Percentiles rank a stretch among this genome's conserved stretches.
Evolutionary conservation across 768 basidiomycete species (phyloP).

Genomic region (Termitomyces sp.): DNA sequence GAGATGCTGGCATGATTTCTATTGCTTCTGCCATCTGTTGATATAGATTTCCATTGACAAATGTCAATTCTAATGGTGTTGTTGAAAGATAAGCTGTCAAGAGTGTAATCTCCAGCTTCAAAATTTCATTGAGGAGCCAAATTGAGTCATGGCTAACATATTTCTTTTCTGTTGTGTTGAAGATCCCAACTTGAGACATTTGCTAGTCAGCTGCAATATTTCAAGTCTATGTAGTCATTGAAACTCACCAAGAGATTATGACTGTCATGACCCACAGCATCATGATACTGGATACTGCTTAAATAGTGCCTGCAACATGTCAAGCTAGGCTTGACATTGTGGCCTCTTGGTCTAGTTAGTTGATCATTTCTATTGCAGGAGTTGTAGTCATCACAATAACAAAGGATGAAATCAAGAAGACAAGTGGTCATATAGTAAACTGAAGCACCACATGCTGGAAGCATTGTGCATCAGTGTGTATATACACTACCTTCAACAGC

Average conservation of each 20-base stretch:
- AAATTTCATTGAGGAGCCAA: constrained; percentile 18
- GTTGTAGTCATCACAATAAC: too few relatives aligned
- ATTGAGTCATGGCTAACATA: constrained; percentile 19
- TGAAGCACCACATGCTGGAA: not conserved
- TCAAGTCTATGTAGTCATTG: too few relatives aligned
- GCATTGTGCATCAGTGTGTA: not conserved
- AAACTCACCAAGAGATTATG: not conserved
- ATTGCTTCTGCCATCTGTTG: not conserved
- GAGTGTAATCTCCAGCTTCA: constrained; percentile 8
- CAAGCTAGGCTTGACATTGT: too few relatives aligned
- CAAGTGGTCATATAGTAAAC: not conserved
- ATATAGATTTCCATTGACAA: not conserved
- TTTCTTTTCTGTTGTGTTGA: too few relatives aligned
- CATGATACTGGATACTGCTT: too few relatives aligned
- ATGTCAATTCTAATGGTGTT: not conserved
- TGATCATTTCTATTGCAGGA: too few relatives aligned
- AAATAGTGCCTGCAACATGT: too few relatives aligned
- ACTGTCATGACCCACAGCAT: too few relatives aligned
- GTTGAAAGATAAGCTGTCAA: not conserved
- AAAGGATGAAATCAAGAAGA: constrained; percentile 1
- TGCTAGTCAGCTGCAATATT: too few relatives aligned
- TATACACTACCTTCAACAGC: not conserved
- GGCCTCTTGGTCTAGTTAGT: too few relatives aligned
- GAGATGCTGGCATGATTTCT: too few relatives aligned
- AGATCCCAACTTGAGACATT: too few relatives aligned